phyloP scores from a whole-genome alignment of 306 rosid genomes.

The Malus sieversii region DNA sequence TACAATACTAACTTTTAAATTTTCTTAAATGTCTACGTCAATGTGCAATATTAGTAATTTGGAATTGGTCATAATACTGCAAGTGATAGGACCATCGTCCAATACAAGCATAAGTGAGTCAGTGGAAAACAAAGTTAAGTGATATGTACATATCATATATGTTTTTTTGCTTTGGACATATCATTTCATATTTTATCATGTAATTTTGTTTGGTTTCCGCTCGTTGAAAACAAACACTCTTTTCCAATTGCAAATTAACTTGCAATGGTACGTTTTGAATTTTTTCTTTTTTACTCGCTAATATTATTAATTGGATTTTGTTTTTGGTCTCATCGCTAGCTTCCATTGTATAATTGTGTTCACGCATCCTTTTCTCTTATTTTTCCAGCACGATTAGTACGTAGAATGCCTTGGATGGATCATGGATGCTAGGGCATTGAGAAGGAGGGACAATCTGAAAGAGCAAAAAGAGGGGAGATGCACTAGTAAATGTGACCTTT shows the following conservation, averaged over 20 bases:
- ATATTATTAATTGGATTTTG: background rate
- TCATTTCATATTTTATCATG: background rate
- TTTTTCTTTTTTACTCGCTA: background rate
- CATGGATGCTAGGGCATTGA: background rate
- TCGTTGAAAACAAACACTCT: background rate
- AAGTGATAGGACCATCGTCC: background rate
- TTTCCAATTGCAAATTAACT: background rate
- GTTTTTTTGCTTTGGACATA: background rate
- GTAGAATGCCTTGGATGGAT: background rate
- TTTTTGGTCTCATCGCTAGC: background rate
- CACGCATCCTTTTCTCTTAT: background rate
- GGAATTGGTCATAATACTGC: background rate
- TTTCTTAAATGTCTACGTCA: background rate
- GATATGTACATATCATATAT: background rate
- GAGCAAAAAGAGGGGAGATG: background rate
- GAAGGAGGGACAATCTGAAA: background rate
- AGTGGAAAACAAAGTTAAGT: conserved; percentile 18
- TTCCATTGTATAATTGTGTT: background rate
- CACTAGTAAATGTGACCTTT: background rate
- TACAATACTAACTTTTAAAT: background rate
- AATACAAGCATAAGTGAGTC: background rate
- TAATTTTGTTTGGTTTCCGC: background rate
- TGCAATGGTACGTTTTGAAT: background rate
- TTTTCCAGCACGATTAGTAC: background rate
- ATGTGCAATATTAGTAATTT: background rate